Evolutionary conservation across 805 yeast species (phyloP).

Genomic region (Zygosaccharomyces siamensis): DNA sequence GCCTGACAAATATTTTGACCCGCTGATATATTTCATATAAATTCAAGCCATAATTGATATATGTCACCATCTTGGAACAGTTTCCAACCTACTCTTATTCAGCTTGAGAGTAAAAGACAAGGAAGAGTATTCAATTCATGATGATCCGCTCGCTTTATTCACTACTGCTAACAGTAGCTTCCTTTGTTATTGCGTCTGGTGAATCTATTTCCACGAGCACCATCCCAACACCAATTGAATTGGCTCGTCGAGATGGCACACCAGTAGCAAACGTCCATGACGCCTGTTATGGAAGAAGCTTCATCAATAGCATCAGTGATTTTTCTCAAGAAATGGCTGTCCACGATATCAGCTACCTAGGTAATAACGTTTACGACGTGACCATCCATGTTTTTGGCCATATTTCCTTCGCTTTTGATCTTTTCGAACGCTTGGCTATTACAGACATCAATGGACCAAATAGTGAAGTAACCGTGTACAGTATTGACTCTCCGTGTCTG

Average conservation of each 20-base stretch:
- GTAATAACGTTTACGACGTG: constrained; percentile 14
- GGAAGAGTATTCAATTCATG: not conserved
- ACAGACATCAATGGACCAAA: constrained; percentile 20
- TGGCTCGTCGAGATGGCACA: constrained; percentile 10
- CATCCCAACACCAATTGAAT: constrained; percentile 16
- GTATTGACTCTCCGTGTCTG: constrained; percentile 3
- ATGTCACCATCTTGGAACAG: too few species aligned
- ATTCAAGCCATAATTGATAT: not conserved
- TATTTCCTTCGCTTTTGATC: constrained; percentile 13
- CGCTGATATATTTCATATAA: not conserved
- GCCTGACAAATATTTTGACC: not conserved
- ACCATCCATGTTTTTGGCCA: constrained; percentile 21
- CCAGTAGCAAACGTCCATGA: not conserved
- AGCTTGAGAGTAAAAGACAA: not conserved
- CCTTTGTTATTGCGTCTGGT: not conserved
- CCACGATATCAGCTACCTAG: constrained; percentile 10
- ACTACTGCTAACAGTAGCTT: not conserved
- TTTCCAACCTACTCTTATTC: not conserved
- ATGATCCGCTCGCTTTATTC: not conserved
- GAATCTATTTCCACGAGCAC: not conserved
- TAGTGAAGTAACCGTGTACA: constrained; percentile 10
- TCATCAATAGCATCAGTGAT: not conserved
- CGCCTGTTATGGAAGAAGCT: not conserved
- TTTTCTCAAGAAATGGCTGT: constrained; percentile 16
- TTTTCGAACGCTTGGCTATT: constrained; percentile 15